Evolutionary conservation across 2,329 filamentous ascomycete species (phyloP), one percentile per base, ranked within the genome.

Genomic region (Scedosporium dehoogii): DNA sequence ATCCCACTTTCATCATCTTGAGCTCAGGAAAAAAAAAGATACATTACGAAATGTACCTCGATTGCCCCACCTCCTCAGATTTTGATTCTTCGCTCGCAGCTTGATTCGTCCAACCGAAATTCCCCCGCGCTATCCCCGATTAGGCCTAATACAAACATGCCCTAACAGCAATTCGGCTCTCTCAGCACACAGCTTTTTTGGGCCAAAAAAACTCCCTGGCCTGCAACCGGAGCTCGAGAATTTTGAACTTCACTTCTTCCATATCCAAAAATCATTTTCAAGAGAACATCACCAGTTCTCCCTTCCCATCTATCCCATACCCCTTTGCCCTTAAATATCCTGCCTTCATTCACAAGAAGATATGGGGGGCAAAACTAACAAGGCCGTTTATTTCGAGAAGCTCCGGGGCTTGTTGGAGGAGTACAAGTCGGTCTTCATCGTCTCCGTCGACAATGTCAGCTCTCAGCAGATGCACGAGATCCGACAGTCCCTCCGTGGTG

Each of bases 391-490:
- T 88, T 99, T 99, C 85, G 93, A 97, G 81, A 97, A 97, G 92
- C 92, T 99, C 79, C 96, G 97, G 89, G 79, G 79, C 80, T 87
- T 97, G 79, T 89, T 99, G 79, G 91, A 97, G 84, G 88, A 92
- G 79, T 97, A 96, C 89, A 87, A 86, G 79, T 93, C 90, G 75
- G 90, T 97, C 84, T 97, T 99, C 91, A 92, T 99, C 79, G 92
- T 96, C 79, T 76, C 87, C 76, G 89, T 93, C 76, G 91, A 97
- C 91, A 99, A 97, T 99, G 94, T 99, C 87, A 91, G 89, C 80
- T 99, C 94, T 72, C 94, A 99, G 88, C 96, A 99, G 88, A 99
- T 99, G 96, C 94, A 99, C 91, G 94, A 99, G 87, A 97, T 99
- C 80, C 90, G 94, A 79, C 82, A 88, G 74, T 81, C 91, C 74